These are phyloP conservation scores for Epichloe gansuensis DNA, from an alignment of 2,329 filamentous ascomycete genomes.

Conservation along the genomic window DNA sequence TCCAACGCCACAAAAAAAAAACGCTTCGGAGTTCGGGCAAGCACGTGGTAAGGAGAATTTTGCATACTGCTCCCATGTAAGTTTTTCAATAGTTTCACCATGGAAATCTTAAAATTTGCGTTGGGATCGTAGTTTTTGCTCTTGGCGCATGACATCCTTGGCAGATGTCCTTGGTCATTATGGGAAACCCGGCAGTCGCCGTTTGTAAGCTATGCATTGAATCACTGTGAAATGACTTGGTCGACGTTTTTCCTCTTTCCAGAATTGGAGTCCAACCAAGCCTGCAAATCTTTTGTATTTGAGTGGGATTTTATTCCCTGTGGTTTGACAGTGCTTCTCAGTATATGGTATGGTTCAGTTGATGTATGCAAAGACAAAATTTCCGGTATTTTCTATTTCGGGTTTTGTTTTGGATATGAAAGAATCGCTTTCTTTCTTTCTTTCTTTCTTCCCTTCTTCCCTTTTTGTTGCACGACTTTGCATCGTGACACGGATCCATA, in stretches of 20 bases:
- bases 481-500: too few species aligned
- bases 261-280: too few species aligned
- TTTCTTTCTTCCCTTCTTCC: not conserved
- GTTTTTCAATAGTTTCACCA: not conserved
- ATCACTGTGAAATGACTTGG: not conserved
- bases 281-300: too few species aligned
- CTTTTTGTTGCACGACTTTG: not conserved
- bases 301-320: fast-evolving
- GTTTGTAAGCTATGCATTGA: not conserved
- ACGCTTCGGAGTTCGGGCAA: not conserved
- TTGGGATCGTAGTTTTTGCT: not conserved
- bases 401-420: too few species aligned
- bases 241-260: not conserved
- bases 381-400: not conserved
- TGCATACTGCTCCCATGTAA: not conserved
- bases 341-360: too few species aligned
- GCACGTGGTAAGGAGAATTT: not conserved
- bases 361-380: not conserved
- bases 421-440: too few species aligned
- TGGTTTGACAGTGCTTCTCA: too few species aligned
- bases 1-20: not conserved
- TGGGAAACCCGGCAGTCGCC: not conserved
- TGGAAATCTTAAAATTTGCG: not conserved
- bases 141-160: not conserved
- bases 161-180: not conserved